Base-by-base conservation (phyloP, 1,139 yeast genomes). In the Protomyces inouyei region DNA sequence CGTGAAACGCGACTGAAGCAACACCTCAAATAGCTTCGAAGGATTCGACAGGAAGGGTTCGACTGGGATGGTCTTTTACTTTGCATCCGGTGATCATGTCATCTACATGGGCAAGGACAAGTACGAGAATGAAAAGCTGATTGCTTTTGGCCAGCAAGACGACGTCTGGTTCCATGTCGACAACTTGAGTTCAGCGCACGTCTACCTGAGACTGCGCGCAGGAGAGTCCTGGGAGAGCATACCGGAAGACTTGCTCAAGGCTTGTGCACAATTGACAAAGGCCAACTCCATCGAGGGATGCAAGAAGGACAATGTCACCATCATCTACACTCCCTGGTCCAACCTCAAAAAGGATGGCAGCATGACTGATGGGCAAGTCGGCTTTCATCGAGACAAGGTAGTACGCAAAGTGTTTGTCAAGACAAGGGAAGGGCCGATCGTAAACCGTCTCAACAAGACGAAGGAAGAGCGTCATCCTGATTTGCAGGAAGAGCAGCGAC, bases 111-210 rank as follows among this genome's bases (percentile, higher is more conserved):
- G 96, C 2, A 85, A 82, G 71, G 89, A 88, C 73, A 87, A 87
- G 48, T 59, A 18, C 40, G 63, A 59, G 57, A 73, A 77, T 79
- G 67, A 95, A 88, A 74, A 88, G 77, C 76, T 89, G 66, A 86
- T 89, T 66, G 85, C 84, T 71, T 81, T 84, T 71, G 90, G 93
- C 0, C 80, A 83, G 69, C 85, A 85, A 16, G 83, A 82, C 66
- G 88, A 87, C 72, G 77, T 87, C 8, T 89, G 96, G 95, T 88
- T 89, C 72, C 96, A 88, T 73, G 92, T 86, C 8, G 95, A 88
- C 71, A 87, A 86, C 70, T 79, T 85, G 64, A 85, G 92, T 10
- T 86, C 92, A 53, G 95, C 95, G 0, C 96, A 89, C 73, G 80
- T 89, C n/a, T 89, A 89, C 71, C 75, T 88, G 38, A 82, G 89